Conservation (phyloP, 2,329 filamentous ascomycete species). For the Botryotinia calthae region DNA sequence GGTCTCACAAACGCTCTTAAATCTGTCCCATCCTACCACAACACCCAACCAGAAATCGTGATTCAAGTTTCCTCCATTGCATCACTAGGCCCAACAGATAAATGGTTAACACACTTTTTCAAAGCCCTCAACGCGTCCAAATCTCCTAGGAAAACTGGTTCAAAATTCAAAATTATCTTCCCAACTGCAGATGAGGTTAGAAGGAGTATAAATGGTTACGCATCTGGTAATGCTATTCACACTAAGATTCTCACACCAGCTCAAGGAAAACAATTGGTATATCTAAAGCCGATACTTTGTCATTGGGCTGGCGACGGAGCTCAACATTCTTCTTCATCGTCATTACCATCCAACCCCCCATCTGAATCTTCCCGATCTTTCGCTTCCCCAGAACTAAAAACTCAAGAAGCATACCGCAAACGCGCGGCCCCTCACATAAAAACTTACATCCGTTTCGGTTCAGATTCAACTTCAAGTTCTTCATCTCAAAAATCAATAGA, state of each 20-base stretch:
- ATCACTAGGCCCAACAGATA: conserved; percentile 66
- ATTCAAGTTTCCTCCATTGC: conserved; percentile 78
- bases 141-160: conserved; percentile 33
- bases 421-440: conserved; percentile 85
- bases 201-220: conserved; percentile 72
- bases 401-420: conserved; percentile 52
- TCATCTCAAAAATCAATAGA: conserved; percentile 53
- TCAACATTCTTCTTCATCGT: conserved; percentile 20
- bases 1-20: conserved; percentile 60
- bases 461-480: neutral
- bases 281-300: conserved; percentile 66
- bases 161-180: conserved; percentile 71
- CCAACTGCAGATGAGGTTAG: conserved; percentile 78
- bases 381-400: conserved; percentile 39
- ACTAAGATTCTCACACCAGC: conserved; percentile 69
- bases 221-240: conserved; percentile 76
- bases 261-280: conserved; percentile 71
- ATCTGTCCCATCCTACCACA: conserved; percentile 48
- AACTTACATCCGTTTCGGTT: conserved; percentile 71
- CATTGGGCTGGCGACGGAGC: conserved; percentile 69
- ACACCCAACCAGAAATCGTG: conserved; percentile 48
- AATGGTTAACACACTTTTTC: conserved; percentile 69
- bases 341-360: too few relatives aligned
- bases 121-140: conserved; percentile 44
- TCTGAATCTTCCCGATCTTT: neutral